Evolutionary conservation across 805 yeast genomes (phyloP).

Genomic region (Candida nemodendra): DNA sequence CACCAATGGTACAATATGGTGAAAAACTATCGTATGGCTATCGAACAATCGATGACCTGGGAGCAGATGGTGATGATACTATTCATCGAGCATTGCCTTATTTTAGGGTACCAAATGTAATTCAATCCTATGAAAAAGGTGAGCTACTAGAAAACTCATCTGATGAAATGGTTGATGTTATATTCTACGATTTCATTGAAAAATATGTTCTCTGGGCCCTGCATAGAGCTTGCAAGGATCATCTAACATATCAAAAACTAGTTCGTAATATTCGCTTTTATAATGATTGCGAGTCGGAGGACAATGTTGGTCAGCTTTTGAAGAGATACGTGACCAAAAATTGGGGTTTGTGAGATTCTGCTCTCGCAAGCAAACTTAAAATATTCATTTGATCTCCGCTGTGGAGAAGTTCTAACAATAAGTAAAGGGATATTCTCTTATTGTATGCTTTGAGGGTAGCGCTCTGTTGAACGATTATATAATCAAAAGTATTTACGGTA

Average conservation of each 20-base stretch:
- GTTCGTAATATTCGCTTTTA: conserved; percentile 18
- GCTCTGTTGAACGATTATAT: too few relatives aligned
- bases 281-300: conserved; percentile 37
- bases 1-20: background rate
- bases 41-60: conserved; percentile 81
- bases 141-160: background rate
- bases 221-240: conserved; percentile 18
- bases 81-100: conserved; percentile 57
- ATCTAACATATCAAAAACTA: conserved; percentile 14
- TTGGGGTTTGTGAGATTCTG: too few relatives aligned
- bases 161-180: conserved; percentile 54
- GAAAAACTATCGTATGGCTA: conserved; percentile 57
- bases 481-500: too few relatives aligned
- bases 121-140: conserved; percentile 47
- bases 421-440: too few relatives aligned
- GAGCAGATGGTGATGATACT: conserved; percentile 85
- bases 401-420: too few relatives aligned
- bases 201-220: conserved; percentile 27
- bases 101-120: conserved; percentile 75
- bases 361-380: too few relatives aligned
- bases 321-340: conserved; percentile 38
- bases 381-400: too few relatives aligned
- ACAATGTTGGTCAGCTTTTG: conserved; percentile 43
- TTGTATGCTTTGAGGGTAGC: too few relatives aligned
- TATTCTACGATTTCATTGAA: conserved; percentile 76